phyloP scores from a whole-genome alignment of 345 rosid genomes.

The Lepidium africanum region DNA sequence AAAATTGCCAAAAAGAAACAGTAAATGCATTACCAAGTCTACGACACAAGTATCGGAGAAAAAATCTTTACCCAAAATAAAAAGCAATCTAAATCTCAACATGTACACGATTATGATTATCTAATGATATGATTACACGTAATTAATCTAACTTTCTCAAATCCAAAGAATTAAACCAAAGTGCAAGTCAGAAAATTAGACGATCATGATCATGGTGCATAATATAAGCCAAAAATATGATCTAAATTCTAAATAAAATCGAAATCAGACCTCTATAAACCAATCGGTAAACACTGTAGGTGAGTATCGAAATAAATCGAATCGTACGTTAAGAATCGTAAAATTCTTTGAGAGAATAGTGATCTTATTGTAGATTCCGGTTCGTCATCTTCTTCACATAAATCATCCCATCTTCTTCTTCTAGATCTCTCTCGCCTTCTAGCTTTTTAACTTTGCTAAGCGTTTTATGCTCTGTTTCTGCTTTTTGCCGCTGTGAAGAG shows the following conservation, averaged over 20 bases:
- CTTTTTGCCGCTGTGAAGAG: slow-evolving; percentile 3
- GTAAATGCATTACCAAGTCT: neutral
- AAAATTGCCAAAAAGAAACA: neutral
- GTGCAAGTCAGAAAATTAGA: neutral
- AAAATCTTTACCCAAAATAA: neutral
- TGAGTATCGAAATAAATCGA: neutral
- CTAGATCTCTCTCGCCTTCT: slow-evolving; percentile 10
- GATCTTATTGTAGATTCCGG: neutral
- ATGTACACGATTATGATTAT: neutral
- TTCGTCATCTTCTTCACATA: neutral
- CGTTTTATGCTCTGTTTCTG: slow-evolving; percentile 20
- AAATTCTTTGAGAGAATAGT: neutral
- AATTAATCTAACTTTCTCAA: neutral
- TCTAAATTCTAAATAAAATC: neutral
- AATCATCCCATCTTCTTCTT: neutral
- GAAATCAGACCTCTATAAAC: neutral
- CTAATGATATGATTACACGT: neutral
- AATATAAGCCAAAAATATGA: neutral
- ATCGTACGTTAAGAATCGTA: neutral
- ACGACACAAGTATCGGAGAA: neutral
- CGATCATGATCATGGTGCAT: neutral
- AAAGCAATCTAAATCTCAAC: neutral
- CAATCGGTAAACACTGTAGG: slow-evolving; percentile 9
- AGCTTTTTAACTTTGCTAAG: neutral
- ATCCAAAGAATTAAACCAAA: neutral